Base-by-base conservation (phyloP, 2,329 filamentous ascomycete genomes). In the Trichoderma koningii region DNA sequence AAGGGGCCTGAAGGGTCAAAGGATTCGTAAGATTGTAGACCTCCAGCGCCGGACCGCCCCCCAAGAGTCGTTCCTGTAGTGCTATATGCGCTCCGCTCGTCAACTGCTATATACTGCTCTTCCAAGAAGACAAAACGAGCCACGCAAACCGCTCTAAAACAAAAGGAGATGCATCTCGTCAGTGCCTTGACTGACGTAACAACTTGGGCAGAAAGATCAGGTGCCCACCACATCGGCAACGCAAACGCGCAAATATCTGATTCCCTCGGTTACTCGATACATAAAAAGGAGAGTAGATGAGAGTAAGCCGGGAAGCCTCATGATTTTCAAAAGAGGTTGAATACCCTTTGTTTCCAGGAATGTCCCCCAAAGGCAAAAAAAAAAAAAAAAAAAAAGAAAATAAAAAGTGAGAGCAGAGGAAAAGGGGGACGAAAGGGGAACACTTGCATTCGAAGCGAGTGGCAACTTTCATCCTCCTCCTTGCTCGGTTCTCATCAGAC, bases 61-160 rank as follows among this genome's bases (percentile, higher is more conserved):
- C n/a, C 56, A 34, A 30, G 17, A 45, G 38, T 53, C 50, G 51
- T 63, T 45, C 60, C 48, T 55, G 15, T 19, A 34, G 28, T 53
- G 41, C 28, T 53, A 63, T 47, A 55, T 63, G 50, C 50, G 60
- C 51, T 63, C 41, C 41, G 60, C 60, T 63, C 50, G 19, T 47
- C 44, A 59, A 63, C 60, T 55, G 41, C 50, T 63, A 63, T 55
- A 30, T 55, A 63, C 47, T 52, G 38, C 60, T 63, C 41, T 47
- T 38, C 48, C 23, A 53, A 53, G 21, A 62, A 53, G 59, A 53
- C 28, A 44, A 34, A 17, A 23, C 21, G 12, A 62, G 41, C 50
- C 28, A 38, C 60, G 23, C 41, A 34, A 47, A 63, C 48, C 50
- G 50, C 50, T 55, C n/a, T 44, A 44, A n/a, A 44, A 44, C 34